Base-by-base conservation (phyloP, 768 basidiomycete species). In the Fistulinella prunicolor region DNA sequence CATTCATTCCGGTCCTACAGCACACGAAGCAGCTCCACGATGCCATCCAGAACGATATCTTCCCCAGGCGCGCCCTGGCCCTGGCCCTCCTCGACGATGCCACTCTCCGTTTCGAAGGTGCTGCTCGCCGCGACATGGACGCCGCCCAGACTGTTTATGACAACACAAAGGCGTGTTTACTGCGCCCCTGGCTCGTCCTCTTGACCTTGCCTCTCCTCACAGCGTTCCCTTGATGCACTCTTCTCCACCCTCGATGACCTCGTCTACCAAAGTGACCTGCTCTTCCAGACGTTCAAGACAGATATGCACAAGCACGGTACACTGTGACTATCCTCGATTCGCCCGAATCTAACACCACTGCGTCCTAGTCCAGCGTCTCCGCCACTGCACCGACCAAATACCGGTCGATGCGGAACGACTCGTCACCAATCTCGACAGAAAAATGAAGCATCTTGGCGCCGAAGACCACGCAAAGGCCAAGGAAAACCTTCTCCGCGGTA, bases 51-150 rank as follows among this genome's bases (percentile, higher is more conserved):
- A 52, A 62, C 26, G 58, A 71, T 56, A 59, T 69, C 23, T 63
- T 71, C 41, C 49, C 67, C 0, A 50, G 57, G 14, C 65, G 64
- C 22, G 53, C 60, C 1, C 63, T 62, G 4, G 82, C 79, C 7
- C 60, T 85, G 29, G 61, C 79, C 10, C 61, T 67, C 6, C 79
- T 85, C 65, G 77, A 85, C 58, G 72, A 74, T 16, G 77, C 73
- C 19, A 76, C 80, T 62, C 80, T 78, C 57, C 69, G 68, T 10
- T 64, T 77, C 41, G 86, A 88, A 59, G 56, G 61, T 1, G 57
- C 72, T 16, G 65, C 68, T 14, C 66, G 77, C 24, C 67, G 65
- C 28, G 75, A 79, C 50, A 66, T 79, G 48, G 68, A 73, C 46
- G 69, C 73, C 19, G 47, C 79, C 17, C 67, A 66, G 52, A 57